Base-by-base conservation (phyloP, 2,329 filamentous ascomycete species). In the Verticillium longisporum region DNA sequence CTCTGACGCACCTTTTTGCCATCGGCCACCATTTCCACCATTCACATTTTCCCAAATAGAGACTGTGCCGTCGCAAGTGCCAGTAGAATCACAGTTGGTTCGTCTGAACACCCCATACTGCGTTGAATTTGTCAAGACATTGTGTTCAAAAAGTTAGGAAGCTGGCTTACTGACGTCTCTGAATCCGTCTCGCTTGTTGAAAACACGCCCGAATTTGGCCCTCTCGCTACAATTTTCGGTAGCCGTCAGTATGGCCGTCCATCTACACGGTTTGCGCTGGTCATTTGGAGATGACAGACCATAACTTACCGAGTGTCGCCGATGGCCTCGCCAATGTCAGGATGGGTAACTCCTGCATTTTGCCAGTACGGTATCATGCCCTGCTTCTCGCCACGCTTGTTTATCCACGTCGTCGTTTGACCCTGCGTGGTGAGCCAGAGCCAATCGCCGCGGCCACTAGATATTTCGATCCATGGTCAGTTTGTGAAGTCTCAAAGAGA, bases 261-360 rank as follows among this genome's bases (percentile, higher is more conserved):
- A 31, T 31, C 26, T 31, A 5, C 26, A 31, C 26, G 26, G 4
- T 31, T 31, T 31, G 26, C 26, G 26, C 26, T 31, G 26, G 26
- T 31, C 26, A 31, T 31, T 5, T 5, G 4, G 26, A 31, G 26
- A 31, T 31, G 26, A 31, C 26, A 31, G 26, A 31, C 5, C 26
- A 31, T 31, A 31, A 31, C 37, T 38, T 38, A 38, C 37, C 37
- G 37, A 38, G 37, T 10, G n/a, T 32, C 14, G 13, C 55, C 56
- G 18, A 57, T 31, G n/a, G 6, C 31, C 21, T 38, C 37, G 21
- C 10, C 59, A 63, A n/a, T 62, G 56, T n/a, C 55, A 55, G 58
- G 62, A 60, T 26, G 64, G 63, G 56, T 67, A 38, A 1, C 68
- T 63, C 68, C 68, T 66, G 67, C 66, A 21, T 66, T 66, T 13